A percentile compares a stretch with the other conserved stretches of the same genome.
These are phyloP conservation scores for Claviceps pazoutovae DNA, from an alignment of 2,329 filamentous ascomycete genomes.

Conservation along the genomic window DNA sequence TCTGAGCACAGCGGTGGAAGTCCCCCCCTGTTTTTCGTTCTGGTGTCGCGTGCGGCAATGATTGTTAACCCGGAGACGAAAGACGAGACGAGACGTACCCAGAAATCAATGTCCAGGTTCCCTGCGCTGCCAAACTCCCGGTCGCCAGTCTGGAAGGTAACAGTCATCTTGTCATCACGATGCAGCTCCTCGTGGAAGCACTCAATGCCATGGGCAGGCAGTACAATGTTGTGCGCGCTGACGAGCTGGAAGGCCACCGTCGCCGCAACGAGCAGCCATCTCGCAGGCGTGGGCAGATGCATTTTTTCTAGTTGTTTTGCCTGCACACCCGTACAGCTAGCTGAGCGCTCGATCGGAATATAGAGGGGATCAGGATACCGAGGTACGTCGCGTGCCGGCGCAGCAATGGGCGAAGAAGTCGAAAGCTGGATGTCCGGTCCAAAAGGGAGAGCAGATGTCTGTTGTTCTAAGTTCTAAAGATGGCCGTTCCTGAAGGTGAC, in stretches of 20 bases:
- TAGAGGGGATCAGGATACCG: neutral
- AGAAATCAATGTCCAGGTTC: conserved; percentile 95
- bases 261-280: conserved; percentile 25
- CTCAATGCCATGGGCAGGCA: conserved; percentile 84
- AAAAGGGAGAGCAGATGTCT: neutral
- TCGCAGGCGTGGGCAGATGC: conserved; percentile 24
- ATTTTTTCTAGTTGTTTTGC: conserved; percentile 8
- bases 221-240: conserved; percentile 87
- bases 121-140: conserved; percentile 88
- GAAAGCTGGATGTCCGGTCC: neutral
- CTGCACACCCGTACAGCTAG: neutral
- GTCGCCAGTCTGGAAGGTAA: conserved; percentile 96
- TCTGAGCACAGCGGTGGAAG: no score
- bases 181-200: conserved; percentile 94
- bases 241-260: conserved; percentile 38
- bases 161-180: conserved; percentile 93
- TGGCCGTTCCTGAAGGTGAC: conserved; percentile 2
- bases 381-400: neutral
- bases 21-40: neutral
- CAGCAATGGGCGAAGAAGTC: neutral
- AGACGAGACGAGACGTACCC: conserved; percentile 45
- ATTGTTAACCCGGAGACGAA: neutral
- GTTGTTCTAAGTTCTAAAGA: neutral
- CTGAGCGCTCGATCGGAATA: neutral
- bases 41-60: neutral